Conservation (phyloP, 176 grass and related monocot species). For the Raddia distichophylla region DNA sequence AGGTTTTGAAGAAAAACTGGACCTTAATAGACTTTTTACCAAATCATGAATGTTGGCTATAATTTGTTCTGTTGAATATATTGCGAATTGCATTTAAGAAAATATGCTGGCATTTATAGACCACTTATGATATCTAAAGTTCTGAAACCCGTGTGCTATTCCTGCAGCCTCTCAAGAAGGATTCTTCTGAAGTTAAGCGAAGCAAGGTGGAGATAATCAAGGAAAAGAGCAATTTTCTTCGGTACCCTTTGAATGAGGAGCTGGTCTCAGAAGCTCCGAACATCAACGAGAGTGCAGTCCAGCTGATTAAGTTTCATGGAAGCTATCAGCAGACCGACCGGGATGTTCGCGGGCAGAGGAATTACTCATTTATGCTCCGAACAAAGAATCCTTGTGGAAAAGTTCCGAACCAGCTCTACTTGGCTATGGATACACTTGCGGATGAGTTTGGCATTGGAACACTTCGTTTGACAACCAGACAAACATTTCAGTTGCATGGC, state of each 20-base stretch:
- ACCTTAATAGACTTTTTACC: background rate
- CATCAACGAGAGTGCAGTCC: slow-evolving; percentile 82
- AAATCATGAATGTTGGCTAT: background rate
- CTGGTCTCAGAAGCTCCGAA: slow-evolving; percentile 76
- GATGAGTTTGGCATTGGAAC: slow-evolving; percentile 97
- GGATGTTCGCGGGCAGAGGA: slow-evolving; percentile 77
- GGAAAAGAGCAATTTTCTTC: slow-evolving; percentile 92
- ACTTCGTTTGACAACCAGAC: slow-evolving; percentile 87
- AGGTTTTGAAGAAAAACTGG: too few species aligned
- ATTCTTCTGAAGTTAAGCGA: slow-evolving; percentile 64
- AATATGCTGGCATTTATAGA: background rate
- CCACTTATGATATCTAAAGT: background rate
- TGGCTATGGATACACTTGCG: slow-evolving; percentile 86
- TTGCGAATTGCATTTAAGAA: background rate
- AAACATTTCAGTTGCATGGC: slow-evolving; percentile 97
- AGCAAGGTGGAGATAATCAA: slow-evolving; percentile 99
- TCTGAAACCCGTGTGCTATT: slow-evolving; percentile 18
- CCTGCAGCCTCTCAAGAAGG: slow-evolving; percentile 74
- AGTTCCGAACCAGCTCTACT: slow-evolving; percentile 84
- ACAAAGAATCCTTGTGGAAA: slow-evolving; percentile 97
- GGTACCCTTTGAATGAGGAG: slow-evolving; percentile 94
- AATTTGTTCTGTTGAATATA: background rate
- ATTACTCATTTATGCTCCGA: slow-evolving; percentile 96
- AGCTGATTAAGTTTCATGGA: slow-evolving; percentile 96
- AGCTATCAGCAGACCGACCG: slow-evolving; percentile 94